Evolutionary conservation across 768 basidiomycete genomes (phyloP).

Genomic region (Termitomyces sp.): DNA sequence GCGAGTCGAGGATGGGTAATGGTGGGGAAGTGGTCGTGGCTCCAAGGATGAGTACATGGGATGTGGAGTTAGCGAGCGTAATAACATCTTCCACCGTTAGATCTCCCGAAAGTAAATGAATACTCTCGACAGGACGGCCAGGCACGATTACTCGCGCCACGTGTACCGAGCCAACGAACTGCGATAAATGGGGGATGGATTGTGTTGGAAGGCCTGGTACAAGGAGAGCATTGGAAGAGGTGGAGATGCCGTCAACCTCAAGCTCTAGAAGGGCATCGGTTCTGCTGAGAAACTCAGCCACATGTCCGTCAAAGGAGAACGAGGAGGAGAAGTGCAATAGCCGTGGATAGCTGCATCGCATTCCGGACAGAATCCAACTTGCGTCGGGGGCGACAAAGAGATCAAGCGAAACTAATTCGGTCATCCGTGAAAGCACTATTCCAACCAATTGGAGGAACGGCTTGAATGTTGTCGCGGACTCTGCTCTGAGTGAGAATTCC

Average conservation of each 20-base stretch:
- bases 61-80: slow-evolving; percentile 44
- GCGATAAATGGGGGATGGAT: slow-evolving; percentile 39
- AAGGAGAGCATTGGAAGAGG: slow-evolving; percentile 20
- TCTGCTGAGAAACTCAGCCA: slow-evolving; percentile 54
- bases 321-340: slow-evolving; percentile 56
- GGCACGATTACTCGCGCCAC: slow-evolving; percentile 55
- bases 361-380: slow-evolving; percentile 48
- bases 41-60: slow-evolving; percentile 49
- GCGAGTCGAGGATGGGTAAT: slow-evolving; percentile 48
- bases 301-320: slow-evolving; percentile 53
- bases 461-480: slow-evolving; percentile 35
- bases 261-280: slow-evolving; percentile 53
- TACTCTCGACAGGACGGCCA: slow-evolving; percentile 58
- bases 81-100: slow-evolving; percentile 52
- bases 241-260: slow-evolving; percentile 40
- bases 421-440: slow-evolving; percentile 55
- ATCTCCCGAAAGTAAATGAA: slow-evolving; percentile 59
- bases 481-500: slow-evolving; percentile 51
- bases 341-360: slow-evolving; percentile 32
- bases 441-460: slow-evolving; percentile 46
- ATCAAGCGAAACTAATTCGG: slow-evolving; percentile 51
- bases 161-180: slow-evolving; percentile 58
- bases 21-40: slow-evolving; percentile 57
- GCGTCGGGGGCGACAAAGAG: slow-evolving; percentile 46
- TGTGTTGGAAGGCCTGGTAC: slow-evolving; percentile 31